phyloP scores from a whole-genome alignment of 176 grass and related monocot species.

The Cenchrus fungigraminus region DNA sequence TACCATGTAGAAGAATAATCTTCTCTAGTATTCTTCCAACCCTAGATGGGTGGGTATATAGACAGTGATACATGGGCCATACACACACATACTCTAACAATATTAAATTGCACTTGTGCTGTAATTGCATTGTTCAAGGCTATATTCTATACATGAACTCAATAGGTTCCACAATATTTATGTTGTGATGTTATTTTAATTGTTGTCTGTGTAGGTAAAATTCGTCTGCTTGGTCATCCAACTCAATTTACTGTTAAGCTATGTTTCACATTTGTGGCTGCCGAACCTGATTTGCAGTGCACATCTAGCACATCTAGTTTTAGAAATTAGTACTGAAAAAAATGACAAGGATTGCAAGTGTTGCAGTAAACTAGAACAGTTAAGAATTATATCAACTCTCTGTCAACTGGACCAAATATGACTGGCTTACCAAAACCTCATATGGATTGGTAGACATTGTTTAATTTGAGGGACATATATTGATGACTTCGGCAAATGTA shows the following conservation, averaged over 20 bases:
- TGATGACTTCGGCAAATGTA: slow-evolving; percentile 6
- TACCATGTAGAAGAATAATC: no score
- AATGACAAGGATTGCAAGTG: not conserved
- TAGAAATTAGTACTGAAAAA: not conserved
- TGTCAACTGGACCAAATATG: not conserved
- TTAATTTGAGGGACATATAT: not conserved
- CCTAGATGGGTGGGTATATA: no score
- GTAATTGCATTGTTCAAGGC: not conserved
- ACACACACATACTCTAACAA: not conserved
- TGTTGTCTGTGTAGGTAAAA: not conserved
- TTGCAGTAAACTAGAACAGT: not conserved
- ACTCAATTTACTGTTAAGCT: slow-evolving; percentile 1
- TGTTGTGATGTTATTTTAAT: not conserved
- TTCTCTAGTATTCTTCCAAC: no score
- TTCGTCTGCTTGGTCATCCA: not conserved
- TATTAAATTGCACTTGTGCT: not conserved
- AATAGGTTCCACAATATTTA: not conserved
- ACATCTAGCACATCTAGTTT: not conserved
- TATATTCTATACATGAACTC: not conserved
- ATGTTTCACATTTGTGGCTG: not conserved
- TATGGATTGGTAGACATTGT: not conserved
- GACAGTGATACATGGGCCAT: no score
- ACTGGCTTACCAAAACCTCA: not conserved
- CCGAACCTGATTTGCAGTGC: not conserved
- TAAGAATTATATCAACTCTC: not conserved